Percentiles rank a stretch among this genome's conserved stretches.
phyloP scores from a whole-genome alignment of 2,329 filamentous ascomycete species.

The Truncatella angustata region DNA sequence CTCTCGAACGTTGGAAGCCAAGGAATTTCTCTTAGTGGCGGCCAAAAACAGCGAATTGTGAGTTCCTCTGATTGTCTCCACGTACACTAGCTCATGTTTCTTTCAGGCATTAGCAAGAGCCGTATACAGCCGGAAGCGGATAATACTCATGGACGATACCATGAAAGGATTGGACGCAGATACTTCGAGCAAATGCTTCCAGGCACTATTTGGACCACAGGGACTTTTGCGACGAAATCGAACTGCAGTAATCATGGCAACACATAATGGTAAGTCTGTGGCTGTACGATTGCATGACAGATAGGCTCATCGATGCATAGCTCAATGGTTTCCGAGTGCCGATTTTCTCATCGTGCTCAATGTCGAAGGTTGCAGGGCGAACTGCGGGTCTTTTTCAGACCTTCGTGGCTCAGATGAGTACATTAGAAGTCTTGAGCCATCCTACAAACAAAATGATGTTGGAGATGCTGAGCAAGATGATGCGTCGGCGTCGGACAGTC shows the following conservation, averaged over 20 bases:
- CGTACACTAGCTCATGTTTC: too few species aligned
- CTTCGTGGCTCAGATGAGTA: not conserved
- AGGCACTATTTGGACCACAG: not conserved
- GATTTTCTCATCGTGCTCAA: constrained; percentile 2
- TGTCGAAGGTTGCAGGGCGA: not conserved
- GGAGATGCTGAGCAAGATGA: not conserved
- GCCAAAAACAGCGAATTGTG: constrained; percentile 41
- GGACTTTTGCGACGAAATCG: not conserved
- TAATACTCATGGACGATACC: not conserved
- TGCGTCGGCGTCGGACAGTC: too few species aligned
- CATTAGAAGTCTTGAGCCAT: not conserved
- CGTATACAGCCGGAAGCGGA: constrained; percentile 2
- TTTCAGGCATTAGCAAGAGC: constrained; percentile 4
- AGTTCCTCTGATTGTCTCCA: not conserved
- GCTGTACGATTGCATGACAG: not conserved
- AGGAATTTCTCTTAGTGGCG: constrained; percentile 44
- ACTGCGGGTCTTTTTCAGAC: not conserved
- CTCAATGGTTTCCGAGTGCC: constrained; percentile 5
- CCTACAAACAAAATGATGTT: not conserved
- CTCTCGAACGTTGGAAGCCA: constrained; percentile 41
- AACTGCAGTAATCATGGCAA: constrained; percentile 5
- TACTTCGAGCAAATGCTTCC: constrained; percentile 3
- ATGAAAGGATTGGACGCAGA: constrained; percentile 5
- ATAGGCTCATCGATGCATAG: not conserved
- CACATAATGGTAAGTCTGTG: constrained; percentile 1